Base-by-base conservation (phyloP, 495 filamentous ascomycete genomes). In the Penicillium flavigenum region DNA sequence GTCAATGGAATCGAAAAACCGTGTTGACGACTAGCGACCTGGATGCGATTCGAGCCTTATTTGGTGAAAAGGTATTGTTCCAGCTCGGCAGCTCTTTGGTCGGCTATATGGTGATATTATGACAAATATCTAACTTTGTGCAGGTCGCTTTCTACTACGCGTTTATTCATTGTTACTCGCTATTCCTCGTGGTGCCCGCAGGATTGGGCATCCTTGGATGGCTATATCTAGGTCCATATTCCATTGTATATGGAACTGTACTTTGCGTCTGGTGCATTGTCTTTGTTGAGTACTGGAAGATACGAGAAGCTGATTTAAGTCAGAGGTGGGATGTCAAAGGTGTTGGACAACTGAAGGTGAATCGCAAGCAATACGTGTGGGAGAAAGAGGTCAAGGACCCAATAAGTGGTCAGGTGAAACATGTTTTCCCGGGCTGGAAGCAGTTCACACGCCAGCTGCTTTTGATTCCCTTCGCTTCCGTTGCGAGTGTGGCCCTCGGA, bases 281-380 rank as follows among this genome's bases (percentile, higher is more conserved):
- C 16, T 98, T 98, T 63, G 87, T 96, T 24, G 94, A 98, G 72
- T 96, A 88, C 69, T 98, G 94, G 94, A 96, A 94, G 76, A 86
- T 89, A 55, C 92, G 94, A 69, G 91, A 98, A 72, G 76, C 86
- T 3, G 94, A 98, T 68, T 78, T 98, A 4, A 87, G 86, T n/a
- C 80, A 96, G 26, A 85, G 90, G 48, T 98, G 94, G 94, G 88
- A 88, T 4, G 92, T 96, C 20, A 85, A 87, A 31, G 88, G 88
- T 10, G 92, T 96, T 16, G 89, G 88, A 7, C 79, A 77, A 31
- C 87, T 98, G 42, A 91, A 97, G 70, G 83, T 82, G 17, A 89
- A 88, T 44, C 81, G 92, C 24, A 74, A 84, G 32, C 82, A 90
- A 61, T 98, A 96, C 66, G 64, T 82, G 54, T 87, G 90, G 71